Evolutionary conservation across 306 rosid species (phyloP), one percentile per base, ranked within the genome.

Genomic region (Fragaria ananassa): DNA sequence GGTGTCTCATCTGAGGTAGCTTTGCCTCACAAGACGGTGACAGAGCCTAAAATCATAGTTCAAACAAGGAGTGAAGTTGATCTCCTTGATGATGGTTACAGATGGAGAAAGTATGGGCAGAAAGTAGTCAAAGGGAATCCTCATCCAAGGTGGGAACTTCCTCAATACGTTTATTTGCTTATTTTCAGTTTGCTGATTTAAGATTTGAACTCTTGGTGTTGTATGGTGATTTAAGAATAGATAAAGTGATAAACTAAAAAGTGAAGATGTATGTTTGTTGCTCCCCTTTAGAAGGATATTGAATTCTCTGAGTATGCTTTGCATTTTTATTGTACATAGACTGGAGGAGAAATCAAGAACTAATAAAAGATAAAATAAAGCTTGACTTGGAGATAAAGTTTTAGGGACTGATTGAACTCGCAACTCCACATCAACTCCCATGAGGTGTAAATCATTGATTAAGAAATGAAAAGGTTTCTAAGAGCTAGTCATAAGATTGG

Each of bases 101-200:
- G 97, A 66, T 95, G 98, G 98, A 89, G 98, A 76, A 95, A 95
- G 85, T 96, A 92, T 70, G 99, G 99, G 37, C 99, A 96, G 79
- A 96, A 96, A 85, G 95, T 96, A 77, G 99, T 96, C 46, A 96
- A 96, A 83, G 99, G 99, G 78, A 96, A 96, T 79, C 97, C 98
- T 85, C 90, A 96, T 81, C 99, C 99, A 39, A 96, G 99, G 99
- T 96, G 81, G 67, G 44, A n/a, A 60, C 70, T 76, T 77, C 27
- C 29, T 75, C 66, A 47, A 42, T 72, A 74, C 68, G 71, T 68
- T 56, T 62, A 6, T 80, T 80, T 34, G 46, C 42, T 54, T 41
- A 68, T 53, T 35, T 83, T 66, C 25, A 58, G 42, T 25, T 58
- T 68, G 6, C 17, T 35, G 53, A 47, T 70, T 51, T 17, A 14